Base-by-base conservation (phyloP, 108 stramenopile genomes). In the Skeletonema grethae region DNA sequence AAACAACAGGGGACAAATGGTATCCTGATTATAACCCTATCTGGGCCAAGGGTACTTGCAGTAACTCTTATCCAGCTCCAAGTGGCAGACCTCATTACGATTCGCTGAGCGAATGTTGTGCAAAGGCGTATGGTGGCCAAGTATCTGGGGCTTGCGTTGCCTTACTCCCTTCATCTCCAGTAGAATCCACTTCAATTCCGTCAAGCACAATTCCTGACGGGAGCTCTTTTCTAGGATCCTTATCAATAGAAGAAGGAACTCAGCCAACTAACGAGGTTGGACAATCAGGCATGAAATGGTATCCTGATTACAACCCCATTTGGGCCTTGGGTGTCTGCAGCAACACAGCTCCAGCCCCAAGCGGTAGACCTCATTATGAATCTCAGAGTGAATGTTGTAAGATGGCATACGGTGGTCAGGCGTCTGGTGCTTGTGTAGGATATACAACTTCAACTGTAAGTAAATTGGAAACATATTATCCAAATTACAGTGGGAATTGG, bases 341-440 rank as follows among this genome's bases (percentile, higher is more conserved):
- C n/a, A 67, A 56, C 22, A 9, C 10, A n/a, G 56, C 43, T 43
- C 69, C 69, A 22, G 69, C 57, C 20, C 69, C 69, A 11, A 57
- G 32, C 10, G 57, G 57, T 20, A 70, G 69, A 43, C 69, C 69
- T 20, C 41, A 43, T 38, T 70, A 70, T 31, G 29, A 38, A 24
- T 57, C 22, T 70, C 59, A 61, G 12, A 36, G 15, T 29, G 69
- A 70, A 31, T 70, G 69, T 43, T 70, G 69, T 43, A 57, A 70
- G 43, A 61, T 39, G 58, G 59, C 59, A 9, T 70, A 70, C 25
- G 69, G 59, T 9, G 59, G 60, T 3, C 69, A 70, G 45, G 59
- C 69, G 10, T 70, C 69, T 22, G 69, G 69, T 16, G 69, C 59
- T 45, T 70, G 69, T 36, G 25, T 61, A 20, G 69, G 30, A 20